phyloP scores from a whole-genome alignment of 2,329 filamentous ascomycete species.

The Exophiala sp. region DNA sequence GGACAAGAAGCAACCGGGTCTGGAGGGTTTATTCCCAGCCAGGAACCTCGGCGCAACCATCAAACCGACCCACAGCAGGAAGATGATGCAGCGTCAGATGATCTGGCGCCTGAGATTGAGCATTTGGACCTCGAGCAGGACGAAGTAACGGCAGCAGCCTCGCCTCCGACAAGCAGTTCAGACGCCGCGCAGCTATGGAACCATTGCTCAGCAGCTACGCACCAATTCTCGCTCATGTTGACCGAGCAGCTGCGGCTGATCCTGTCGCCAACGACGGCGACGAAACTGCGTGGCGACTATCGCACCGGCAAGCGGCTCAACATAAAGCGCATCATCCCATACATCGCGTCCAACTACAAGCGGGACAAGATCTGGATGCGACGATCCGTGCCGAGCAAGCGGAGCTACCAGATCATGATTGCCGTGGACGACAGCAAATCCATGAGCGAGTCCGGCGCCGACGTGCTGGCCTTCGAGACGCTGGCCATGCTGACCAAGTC shows the following conservation, averaged over 20 bases:
- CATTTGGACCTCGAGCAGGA: conserved; percentile 58
- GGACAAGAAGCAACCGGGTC: conserved; percentile 40
- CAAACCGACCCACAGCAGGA: conserved; percentile 33
- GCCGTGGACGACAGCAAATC: conserved; percentile 92
- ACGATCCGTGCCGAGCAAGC: conserved; percentile 81
- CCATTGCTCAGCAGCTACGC: conserved; percentile 75
- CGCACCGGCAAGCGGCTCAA: conserved; percentile 96
- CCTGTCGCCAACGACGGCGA: conserved; percentile 86
- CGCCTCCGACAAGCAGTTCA: conserved; percentile 42
- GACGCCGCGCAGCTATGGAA: conserved; percentile 74
- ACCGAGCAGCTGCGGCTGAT: conserved; percentile 95
- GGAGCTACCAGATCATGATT: conserved; percentile 93
- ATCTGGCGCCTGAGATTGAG: conserved; percentile 30
- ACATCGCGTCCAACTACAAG: conserved; percentile 97
- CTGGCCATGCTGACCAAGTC: conserved; percentile 84
- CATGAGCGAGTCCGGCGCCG: conserved; percentile 78
- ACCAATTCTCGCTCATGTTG: conserved; percentile 76
- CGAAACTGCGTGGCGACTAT: conserved; percentile 93
- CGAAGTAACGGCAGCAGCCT: conserved; percentile 18
- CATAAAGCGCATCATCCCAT: conserved; percentile 98
- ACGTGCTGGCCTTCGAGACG: conserved; percentile 82
- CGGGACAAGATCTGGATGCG: conserved; percentile 99
- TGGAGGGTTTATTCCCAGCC: conserved; percentile 52
- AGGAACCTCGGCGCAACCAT: conserved; percentile 27
- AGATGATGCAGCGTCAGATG: conserved; percentile 44